These are phyloP conservation scores for Berkeleyomyces basicola DNA, from an alignment of 2,329 filamentous ascomycete genomes.

Conservation along the genomic window DNA sequence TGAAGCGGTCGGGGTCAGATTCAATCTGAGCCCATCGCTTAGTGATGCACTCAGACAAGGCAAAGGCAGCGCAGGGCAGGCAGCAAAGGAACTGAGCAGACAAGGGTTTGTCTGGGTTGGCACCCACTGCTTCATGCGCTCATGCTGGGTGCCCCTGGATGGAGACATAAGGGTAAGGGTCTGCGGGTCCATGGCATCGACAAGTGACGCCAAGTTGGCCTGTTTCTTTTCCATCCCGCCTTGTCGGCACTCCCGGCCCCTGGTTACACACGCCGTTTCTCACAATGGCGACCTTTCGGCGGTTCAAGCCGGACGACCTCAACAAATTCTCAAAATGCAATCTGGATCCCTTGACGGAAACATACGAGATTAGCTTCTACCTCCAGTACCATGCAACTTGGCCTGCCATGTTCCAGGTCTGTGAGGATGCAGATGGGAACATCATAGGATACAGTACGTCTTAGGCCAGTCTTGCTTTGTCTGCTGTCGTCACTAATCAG, in stretches of 20 bases:
- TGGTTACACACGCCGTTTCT: background rate
- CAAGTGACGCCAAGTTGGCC: too few relatives aligned
- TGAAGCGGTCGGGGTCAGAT: background rate
- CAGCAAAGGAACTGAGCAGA: background rate
- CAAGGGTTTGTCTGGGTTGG: background rate
- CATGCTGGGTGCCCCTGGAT: too few relatives aligned
- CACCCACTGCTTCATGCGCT: background rate
- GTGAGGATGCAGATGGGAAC: constrained; percentile 70
- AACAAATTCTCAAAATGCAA: constrained; percentile 88
- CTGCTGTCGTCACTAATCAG: background rate
- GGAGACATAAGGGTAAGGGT: too few relatives aligned
- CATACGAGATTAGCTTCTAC: constrained; percentile 91
- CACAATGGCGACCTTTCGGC: constrained; percentile 65
- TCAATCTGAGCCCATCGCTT: background rate
- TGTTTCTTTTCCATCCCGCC: too few relatives aligned
- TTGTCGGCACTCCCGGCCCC: too few relatives aligned
- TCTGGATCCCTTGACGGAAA: constrained; percentile 92
- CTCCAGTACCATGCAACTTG: constrained; percentile 90
- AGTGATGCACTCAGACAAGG: background rate
- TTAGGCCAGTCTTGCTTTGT: background rate
- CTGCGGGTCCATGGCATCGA: too few relatives aligned
- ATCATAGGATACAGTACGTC: constrained; percentile 83
- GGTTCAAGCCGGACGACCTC: constrained; percentile 70
- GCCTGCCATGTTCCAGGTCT: constrained; percentile 86
- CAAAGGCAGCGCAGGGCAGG: background rate